Evolutionary conservation across 2,329 filamentous ascomycete genomes (phyloP), one percentile per base, ranked within the genome.

Genomic region (Monilinia fructicola): DNA sequence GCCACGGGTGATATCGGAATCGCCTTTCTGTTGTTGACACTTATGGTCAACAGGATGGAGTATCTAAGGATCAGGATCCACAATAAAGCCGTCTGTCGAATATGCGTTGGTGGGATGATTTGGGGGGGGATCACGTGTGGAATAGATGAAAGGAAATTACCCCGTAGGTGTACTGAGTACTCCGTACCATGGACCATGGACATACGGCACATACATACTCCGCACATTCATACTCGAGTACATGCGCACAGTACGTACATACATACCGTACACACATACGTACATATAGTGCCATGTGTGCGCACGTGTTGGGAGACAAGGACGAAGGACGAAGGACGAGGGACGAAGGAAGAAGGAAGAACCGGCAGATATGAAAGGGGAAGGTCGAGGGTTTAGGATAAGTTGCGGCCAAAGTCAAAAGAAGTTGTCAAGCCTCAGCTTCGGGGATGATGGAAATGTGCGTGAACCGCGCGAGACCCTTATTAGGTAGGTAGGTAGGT

Each of bases 71-170:
- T 50, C n/a, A 53, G 35, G 53, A 64, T 64, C 62, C 62, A 64
- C n/a, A 64, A 64, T 64, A 64, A 64, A 64, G 62, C 62, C 62
- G 62, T 58, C 56, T 40, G 38, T 48, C 42, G 35, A 23, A 38
- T 60, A 60, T 60, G 58, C 53, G 62, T 9, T 26, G 52, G 50
- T 64, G 42, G 42, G 42, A 64, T 64, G 53, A 46, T 64, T 46
- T 58, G 9, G 12, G 11, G 10, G 14, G 0, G 0, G 50, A 21
- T 60, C 58, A 60, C 58, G 58, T 60, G 58, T 38, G 21, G 7
- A 18, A 11, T 21, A 10, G 56, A 48, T 60, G 12, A 31, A 31
- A 35, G 26, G 35, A 46, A 23, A 46, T 35, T n/a, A n/a, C 5
- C 5, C 31, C 31, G 31, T 35, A 6, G 31, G 9, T 35, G 31